Base-by-base conservation (phyloP, 345 rosid genomes). In the Firmiana major region DNA sequence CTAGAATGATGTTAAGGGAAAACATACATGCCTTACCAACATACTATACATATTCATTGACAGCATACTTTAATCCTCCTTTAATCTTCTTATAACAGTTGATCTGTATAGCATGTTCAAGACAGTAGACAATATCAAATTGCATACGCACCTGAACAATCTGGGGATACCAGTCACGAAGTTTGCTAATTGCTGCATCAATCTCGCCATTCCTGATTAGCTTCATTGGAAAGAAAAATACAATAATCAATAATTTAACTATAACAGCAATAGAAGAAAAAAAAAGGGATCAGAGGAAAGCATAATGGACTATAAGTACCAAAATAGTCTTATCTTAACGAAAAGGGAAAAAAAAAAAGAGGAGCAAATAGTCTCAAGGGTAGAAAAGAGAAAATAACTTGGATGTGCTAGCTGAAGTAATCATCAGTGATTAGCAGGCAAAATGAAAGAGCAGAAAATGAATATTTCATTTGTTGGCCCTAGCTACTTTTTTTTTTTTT, bases 121-220 rank as follows among this genome's bases (percentile, higher is more conserved):
- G 15, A 67, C 21, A 59, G 38, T 74, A 53, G 73, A 74, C 8
- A 38, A 31, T n/a, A 42, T 57, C 21, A 10, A 34, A 21, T 76
- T 36, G 51, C 17, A 40, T 38, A 74, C 65, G 77, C 70, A 96
- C 99, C 98, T 93, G 89, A 79, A 92, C 86, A 75, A 91, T 85
- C 80, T 91, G 89, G 71, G 99, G 99, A 87, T 91, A 90, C 91
- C 89, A 92, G 40, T 87, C 89, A 46, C n/a, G 88, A 68, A 96
- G 94, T 79, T 85, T 84, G 76, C 65, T 76, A 55, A 93, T 73
- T 65, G 94, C 94, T 62, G 86, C 85, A 86, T 91, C 93, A 79
- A 92, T 90, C 76, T 92, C 90, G 59, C 98, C 99, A 78, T 78
- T 90, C 87, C 90, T 88, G 83, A 96, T 88, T 74, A 91, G 87